phyloP scores from a whole-genome alignment of 306 rosid species.

The Acacia melanoxylon region DNA sequence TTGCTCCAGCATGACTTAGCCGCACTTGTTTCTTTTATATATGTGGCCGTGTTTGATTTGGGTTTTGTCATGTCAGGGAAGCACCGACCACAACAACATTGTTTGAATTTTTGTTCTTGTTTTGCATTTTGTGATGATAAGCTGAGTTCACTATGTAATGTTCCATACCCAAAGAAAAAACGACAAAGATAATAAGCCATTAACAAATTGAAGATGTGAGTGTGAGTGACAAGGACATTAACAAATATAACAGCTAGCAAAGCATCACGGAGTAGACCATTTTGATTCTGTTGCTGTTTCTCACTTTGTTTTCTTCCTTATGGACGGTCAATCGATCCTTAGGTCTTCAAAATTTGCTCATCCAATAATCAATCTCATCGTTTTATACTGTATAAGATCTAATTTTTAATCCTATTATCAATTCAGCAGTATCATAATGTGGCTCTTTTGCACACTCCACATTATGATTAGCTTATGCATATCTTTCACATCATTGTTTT shows the following conservation, averaged over 20 bases:
- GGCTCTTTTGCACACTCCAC: background rate
- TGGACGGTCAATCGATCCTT: background rate
- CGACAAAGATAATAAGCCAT: conserved; percentile 26
- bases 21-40: background rate
- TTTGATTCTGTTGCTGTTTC: background rate
- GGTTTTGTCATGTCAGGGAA: conserved; percentile 6
- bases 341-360: background rate
- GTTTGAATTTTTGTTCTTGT: conserved; percentile 30
- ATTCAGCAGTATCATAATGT: background rate
- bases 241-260: background rate
- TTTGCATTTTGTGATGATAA: background rate
- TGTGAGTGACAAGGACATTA: background rate
- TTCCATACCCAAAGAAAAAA: background rate
- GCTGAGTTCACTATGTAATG: background rate
- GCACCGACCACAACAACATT: conserved; percentile 34
- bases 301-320: background rate
- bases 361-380: background rate
- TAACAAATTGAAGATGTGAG: conserved; percentile 35
- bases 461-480: background rate
- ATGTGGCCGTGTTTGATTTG: conserved; percentile 35
- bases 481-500: background rate
- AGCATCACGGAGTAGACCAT: conserved; percentile 13
- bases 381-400: too few species aligned
- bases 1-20: background rate
- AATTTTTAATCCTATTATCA: background rate